A percentile compares a stretch with the other conserved stretches of the same genome.
Evolutionary conservation across 2,329 filamentous ascomycete genomes (phyloP).

Genomic region (Hirsutella thompsonii): DNA sequence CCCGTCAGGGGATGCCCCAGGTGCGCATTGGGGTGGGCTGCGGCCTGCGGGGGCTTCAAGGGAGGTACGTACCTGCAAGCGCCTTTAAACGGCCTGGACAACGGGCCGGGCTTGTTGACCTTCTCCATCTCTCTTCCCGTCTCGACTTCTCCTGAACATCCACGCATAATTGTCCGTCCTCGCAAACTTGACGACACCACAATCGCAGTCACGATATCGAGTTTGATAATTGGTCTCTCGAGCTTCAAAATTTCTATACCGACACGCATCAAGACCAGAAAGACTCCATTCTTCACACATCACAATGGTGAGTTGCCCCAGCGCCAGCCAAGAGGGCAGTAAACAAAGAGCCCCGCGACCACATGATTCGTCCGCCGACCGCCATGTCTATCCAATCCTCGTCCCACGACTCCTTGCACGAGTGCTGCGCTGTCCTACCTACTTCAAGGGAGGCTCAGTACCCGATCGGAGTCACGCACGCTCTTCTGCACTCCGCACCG

Average conservation of each 20-base stretch:
- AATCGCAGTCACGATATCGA: conserved; percentile 4
- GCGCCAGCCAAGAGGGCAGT: conserved; percentile 13
- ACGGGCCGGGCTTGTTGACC: too few relatives aligned
- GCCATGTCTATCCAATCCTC: neutral
- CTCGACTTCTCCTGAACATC: too few relatives aligned
- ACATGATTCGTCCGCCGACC: conserved; percentile 19
- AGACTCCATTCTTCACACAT: conserved; percentile 5
- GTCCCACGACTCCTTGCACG: neutral
- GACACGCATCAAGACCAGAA: too few relatives aligned
- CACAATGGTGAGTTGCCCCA: conserved; percentile 26
- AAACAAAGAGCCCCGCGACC: conserved; percentile 20
- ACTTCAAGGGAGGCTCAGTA: neutral
- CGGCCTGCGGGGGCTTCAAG: too few relatives aligned
- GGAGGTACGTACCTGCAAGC: too few relatives aligned
- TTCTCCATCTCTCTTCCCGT: too few relatives aligned
- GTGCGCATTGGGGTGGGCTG: too few relatives aligned
- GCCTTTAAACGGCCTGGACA: too few relatives aligned
- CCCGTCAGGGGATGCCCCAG: too few relatives aligned
- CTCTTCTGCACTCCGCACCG: neutral
- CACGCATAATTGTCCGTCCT: too few relatives aligned
- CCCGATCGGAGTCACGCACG: neutral
- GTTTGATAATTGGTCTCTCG: conserved; percentile 3
- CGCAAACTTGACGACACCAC: too few relatives aligned
- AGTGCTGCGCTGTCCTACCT: neutral
- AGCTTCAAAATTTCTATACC: too few relatives aligned